phyloP scores from a whole-genome alignment of 345 rosid species.

The Rhodamnia argentea region DNA sequence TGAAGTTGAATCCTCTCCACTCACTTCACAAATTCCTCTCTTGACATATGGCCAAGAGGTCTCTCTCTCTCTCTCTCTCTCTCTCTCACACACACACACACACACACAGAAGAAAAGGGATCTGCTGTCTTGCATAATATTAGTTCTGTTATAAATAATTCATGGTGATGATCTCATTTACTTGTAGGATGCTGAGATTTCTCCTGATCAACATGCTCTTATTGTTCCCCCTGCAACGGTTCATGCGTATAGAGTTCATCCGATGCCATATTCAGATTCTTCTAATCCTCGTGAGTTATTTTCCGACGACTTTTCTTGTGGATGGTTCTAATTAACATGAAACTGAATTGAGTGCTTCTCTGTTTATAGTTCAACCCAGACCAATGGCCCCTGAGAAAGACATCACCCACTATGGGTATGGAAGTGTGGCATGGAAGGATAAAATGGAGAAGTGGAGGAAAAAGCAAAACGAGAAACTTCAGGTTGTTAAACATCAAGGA shows the following conservation, averaged over 20 bases:
- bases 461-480: conserved; percentile 72
- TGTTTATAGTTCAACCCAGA: background rate
- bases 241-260: conserved; percentile 68
- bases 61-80: background rate
- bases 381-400: conserved; percentile 93
- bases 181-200: conserved; percentile 65
- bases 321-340: background rate
- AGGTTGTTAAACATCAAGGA: conserved; percentile 75
- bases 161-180: background rate
- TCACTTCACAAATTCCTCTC: conserved; percentile 66
- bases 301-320: background rate
- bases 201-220: conserved; percentile 85
- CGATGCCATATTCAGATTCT: conserved; percentile 56
- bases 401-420: conserved; percentile 79
- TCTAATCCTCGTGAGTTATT: conserved; percentile 58
- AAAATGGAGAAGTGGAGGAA: conserved; percentile 93
- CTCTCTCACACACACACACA: background rate
- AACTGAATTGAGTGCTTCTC: background rate
- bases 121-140: background rate
- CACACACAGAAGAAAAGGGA: background rate
- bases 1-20: conserved; percentile 69
- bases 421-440: conserved; percentile 98
- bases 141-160: background rate
- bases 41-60: conserved; percentile 92
- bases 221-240: conserved; percentile 64